Evolutionary conservation across 2,329 filamentous ascomycete species (phyloP), one percentile per base, ranked within the genome.

Genomic region (Sclerotiophoma versabilis): DNA sequence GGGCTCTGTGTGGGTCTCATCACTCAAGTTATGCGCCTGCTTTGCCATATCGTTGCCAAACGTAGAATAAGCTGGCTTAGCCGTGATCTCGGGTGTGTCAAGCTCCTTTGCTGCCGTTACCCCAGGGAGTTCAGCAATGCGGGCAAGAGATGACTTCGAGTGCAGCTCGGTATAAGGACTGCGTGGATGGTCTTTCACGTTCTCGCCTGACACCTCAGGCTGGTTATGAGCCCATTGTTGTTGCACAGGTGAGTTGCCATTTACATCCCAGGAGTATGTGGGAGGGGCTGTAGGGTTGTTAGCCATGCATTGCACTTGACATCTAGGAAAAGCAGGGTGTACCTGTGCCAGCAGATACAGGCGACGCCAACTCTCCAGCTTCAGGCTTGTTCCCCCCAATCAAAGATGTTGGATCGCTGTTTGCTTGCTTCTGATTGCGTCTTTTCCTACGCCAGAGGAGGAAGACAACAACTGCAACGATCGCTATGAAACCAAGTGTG

Each of bases 91-190:
- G 1, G 48, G 38, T n/a, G 54, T 39, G 2, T 48, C 54, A 6
- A 53, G 39, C 32, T 56, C 52, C 4, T 34, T 43, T 1, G 41
- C 46, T 2, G n/a, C 52, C 1, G 44, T 25, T 5, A 30, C 54
- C 3, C 22, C 48, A 20, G 49, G 49, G 17, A 57, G 49, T 20
- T 57, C 54, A 1, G 39, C 49, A 11, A 53, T 30, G 4, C 39
- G 44, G 17, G 38, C 33, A 1, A 41, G 32, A 5, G 49, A 51
- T 2, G 22, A 32, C 34, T 53, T 47, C 8, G 43, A 51, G 20
- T 44, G 43, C 23, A 57, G 26, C 22, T 57, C 49, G 4, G 44
- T 34, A 15, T 30, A 57, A 1, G 32, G 43, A 8, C 44, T 57
- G 14, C 37, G 38, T 2, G 32, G 37, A 2, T 44, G 17, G 12